Base-by-base conservation (phyloP, 495 filamentous ascomycete genomes). In the Tuber microsphaerosporum region DNA sequence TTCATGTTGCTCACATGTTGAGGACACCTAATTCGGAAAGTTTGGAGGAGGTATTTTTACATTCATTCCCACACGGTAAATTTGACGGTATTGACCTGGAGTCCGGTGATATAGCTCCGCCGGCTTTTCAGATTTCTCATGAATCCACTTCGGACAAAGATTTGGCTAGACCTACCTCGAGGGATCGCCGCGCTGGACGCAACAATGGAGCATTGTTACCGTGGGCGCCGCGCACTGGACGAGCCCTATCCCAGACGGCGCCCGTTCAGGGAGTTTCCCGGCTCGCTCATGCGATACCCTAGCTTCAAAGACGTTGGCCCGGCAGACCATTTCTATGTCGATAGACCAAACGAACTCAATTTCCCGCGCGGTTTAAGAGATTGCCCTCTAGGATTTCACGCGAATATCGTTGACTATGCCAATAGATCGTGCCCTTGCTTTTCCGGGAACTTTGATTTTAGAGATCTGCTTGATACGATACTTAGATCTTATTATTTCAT, bases 131-230 rank as follows among this genome's bases (percentile, higher is more conserved):
- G 56, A 34, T 65, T 65, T 34, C 56, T 65, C 56, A 65, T 65
- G 56, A 65, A 19, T 65, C 56, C 56, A 34, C 12, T 65, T 65
- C 26, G 70, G 41, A 69, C 71, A 69, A 79, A 79, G 44, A 71
- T 79, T 37, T 75, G 73, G 46, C 46, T 75, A 5, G 74, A 79
- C 10, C 44, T 72, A 14, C 76, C 76, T 22, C n/a, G 70, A 16
- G 73, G 73, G 7, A 46, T 79, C 42, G 76, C 76, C 22, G 77
- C 77, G 5, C 70, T 79, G 6, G 77, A 79, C 42, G 73, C 77
- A 22, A 79, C 77, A n/a, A 34, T 79, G 31, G 77, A 79, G 6
- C 77, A 79, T 43, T 79, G 78, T 69, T 79, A 79, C 39, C 51
- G 77, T 34, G 77, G 77, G 31, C 14, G 22, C 26, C 26, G 22